Percentiles rank a stretch among this genome's conserved stretches.
Conservation (phyloP, 345 rosid species). For the Capsella bursapastoris region DNA sequence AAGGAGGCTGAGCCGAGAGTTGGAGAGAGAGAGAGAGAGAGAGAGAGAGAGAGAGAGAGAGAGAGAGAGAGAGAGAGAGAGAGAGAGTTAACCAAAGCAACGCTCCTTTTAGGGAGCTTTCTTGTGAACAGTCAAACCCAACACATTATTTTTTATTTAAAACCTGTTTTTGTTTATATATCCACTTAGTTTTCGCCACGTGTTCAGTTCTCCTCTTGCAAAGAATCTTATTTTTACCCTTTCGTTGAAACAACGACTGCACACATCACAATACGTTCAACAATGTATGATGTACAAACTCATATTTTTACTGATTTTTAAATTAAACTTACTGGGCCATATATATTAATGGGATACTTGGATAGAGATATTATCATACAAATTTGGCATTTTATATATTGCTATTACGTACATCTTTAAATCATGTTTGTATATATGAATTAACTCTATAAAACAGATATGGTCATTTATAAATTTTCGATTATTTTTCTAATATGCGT, state of each 20-base stretch:
- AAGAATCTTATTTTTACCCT: constrained; percentile 13
- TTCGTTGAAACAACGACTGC: background rate
- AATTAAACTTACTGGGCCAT: background rate
- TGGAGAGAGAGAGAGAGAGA: background rate
- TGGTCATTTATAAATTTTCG: no score
- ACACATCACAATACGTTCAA: constrained; percentile 12
- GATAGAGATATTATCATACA: no score
- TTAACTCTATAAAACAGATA: no score
- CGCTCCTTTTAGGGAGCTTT: constrained; percentile 54
- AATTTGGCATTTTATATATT: no score
- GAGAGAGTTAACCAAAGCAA: constrained; percentile 3
- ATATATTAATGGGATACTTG: no score
- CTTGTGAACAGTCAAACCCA: constrained; percentile 47
- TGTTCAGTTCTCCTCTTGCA: constrained; percentile 4
- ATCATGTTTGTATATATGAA: no score
- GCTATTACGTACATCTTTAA: no score
- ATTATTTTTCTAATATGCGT: no score
- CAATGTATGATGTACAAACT: no score
- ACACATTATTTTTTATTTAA: background rate
- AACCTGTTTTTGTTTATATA: constrained; percentile 2
- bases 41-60: background rate
- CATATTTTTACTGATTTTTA: no score
- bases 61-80: background rate
- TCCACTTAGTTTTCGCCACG: constrained; percentile 32
- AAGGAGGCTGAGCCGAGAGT: no score